Evolutionary conservation across 495 filamentous ascomycete genomes (phyloP), one percentile per base, ranked within the genome.

Genomic region (Aspergillus wentii): DNA sequence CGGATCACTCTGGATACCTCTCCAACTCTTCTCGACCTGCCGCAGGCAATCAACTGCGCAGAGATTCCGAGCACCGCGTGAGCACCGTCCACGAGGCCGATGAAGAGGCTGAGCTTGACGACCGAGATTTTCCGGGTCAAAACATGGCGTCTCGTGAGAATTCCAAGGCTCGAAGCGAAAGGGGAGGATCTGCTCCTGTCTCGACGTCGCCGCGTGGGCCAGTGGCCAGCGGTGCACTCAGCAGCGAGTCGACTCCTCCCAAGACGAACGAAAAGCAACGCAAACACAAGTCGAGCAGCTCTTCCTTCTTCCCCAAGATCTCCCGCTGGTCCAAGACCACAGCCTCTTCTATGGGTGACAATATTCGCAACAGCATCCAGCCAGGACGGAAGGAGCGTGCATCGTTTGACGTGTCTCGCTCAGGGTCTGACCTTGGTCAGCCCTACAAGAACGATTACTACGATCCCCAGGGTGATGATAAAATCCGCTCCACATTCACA

Each of bases 261-360:
- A 77, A 77, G 46, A 62, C 69, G 35, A 79, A 77, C 5, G 85
- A 86, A 19, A 89, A 90, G 61, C 72, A 77, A 40, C 81, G 83
- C 49, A 96, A 95, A 66, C 88, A 94, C 62, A 94, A 94, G 60
- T 92, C 87, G 8, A 86, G 77, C 60, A 82, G 77, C 49, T 91
- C 88, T 10, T 92, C 87, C 3, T 82, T 94, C 57, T 92, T 89
- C 64, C 86, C 88, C 17, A 94, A 90, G 62, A 86, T 95, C 42
- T 97, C 94, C 9, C 80, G 92, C 20, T 99, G 92, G 92, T 96
- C 91, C 3, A 90, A 92, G 62, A 96, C 92, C 15, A 97, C 92
- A 4, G 75, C 89, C 16, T 92, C 94, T 2, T 83, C 83, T n/a
- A 69, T 72, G 42, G 75, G 72, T 10, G 67, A 76, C 46, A 68